Percentiles rank a stretch among this genome's conserved stretches.
phyloP scores from a whole-genome alignment of 2,329 filamentous ascomycete species.

The Cytospora chrysosperma region DNA sequence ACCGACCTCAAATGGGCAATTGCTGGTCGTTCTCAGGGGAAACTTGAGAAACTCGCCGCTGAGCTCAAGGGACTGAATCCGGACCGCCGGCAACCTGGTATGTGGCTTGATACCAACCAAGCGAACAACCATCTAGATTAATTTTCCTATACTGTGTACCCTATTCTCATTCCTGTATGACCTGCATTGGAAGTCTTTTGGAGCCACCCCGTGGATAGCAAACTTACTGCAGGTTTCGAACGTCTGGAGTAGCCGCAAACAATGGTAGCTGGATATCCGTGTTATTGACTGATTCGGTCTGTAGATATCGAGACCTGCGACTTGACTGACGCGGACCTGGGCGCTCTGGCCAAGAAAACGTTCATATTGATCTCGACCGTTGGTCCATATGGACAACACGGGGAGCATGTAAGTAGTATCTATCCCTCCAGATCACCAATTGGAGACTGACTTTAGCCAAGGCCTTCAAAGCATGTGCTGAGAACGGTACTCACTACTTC shows the following conservation, averaged over 20 bases:
- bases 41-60: constrained; percentile 67
- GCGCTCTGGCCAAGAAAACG: constrained; percentile 53
- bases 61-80: constrained; percentile 66
- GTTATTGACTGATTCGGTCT: not conserved
- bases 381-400: constrained; percentile 57
- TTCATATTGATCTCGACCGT: constrained; percentile 57
- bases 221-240: not conserved
- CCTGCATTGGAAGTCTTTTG: not conserved
- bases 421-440: not conserved
- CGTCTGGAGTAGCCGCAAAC: not conserved
- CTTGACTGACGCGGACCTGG: constrained; percentile 46
- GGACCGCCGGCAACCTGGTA: constrained; percentile 71
- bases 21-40: constrained; percentile 75
- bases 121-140: not conserved
- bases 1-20: constrained; percentile 85
- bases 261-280: not conserved
- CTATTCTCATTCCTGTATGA: not conserved
- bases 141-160: too few relatives aligned
- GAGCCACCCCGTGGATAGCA: too few relatives aligned
- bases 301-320: constrained; percentile 53
- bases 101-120: constrained; percentile 26
- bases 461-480: constrained; percentile 60
- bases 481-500: constrained; percentile 63
- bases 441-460: constrained; percentile 4
- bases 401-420: constrained; percentile 41